These are phyloP conservation scores for Bipolaris oryzae DNA, from an alignment of 2,329 filamentous ascomycete genomes.

Conservation along the genomic window DNA sequence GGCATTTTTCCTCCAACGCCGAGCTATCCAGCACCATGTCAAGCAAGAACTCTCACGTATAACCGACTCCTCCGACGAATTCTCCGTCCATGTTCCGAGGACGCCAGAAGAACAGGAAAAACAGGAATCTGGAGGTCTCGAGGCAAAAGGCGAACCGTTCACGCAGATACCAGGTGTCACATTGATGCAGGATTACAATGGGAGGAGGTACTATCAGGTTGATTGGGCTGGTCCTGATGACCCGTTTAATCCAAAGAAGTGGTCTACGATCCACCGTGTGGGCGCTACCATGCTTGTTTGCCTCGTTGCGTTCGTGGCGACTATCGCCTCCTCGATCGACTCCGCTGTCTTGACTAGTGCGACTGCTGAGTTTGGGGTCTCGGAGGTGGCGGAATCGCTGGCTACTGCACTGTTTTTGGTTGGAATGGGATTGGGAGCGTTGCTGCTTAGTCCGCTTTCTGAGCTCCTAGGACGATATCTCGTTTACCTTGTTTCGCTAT, in stretches of 20 bases:
- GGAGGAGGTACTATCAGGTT: constrained; percentile 10
- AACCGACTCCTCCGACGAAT: constrained; percentile 1
- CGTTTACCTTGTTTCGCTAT: constrained; percentile 42
- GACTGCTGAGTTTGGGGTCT: constrained; percentile 53
- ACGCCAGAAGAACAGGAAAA: not conserved
- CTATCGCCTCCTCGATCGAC: constrained; percentile 60
- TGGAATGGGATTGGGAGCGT: constrained; percentile 55
- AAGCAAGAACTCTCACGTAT: constrained; percentile 7
- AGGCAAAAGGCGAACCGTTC: constrained; percentile 4
- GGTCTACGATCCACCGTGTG: constrained; percentile 9
- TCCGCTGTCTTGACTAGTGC: constrained; percentile 58
- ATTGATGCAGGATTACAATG: constrained; percentile 8
- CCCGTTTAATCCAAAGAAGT: constrained; percentile 10
- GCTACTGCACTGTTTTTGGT: constrained; percentile 55
- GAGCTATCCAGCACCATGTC: constrained; percentile 4
- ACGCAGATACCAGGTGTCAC: constrained; percentile 10
- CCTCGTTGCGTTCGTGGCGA: constrained; percentile 57
- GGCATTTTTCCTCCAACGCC: constrained; percentile 11
- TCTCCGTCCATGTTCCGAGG: not conserved
- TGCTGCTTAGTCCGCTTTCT: constrained; percentile 54
- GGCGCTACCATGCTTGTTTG: constrained; percentile 26
- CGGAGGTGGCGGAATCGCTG: constrained; percentile 52
- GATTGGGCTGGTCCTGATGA: constrained; percentile 9
- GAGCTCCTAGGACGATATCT: constrained; percentile 53
- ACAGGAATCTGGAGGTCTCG: not conserved